A percentile compares a stretch with the other conserved stretches of the same genome.
phyloP scores from a whole-genome alignment of 2,329 filamentous ascomycete genomes.

The Clonostachys rosea region DNA sequence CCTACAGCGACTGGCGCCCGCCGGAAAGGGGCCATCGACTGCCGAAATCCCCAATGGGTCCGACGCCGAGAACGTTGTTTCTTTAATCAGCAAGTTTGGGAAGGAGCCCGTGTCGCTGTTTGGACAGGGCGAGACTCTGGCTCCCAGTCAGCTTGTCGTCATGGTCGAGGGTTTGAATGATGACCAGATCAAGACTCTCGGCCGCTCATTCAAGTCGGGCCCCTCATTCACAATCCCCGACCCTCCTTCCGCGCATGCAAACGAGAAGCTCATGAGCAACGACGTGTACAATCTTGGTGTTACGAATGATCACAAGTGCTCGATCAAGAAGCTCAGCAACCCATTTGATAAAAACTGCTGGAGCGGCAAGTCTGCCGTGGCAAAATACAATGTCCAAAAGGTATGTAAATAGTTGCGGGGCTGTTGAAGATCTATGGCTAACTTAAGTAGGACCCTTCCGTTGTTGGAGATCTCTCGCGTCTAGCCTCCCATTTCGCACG shows the following conservation, averaged over 20 bases:
- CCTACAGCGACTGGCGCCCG: slow-evolving; percentile 48
- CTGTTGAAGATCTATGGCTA: slow-evolving; percentile 5
- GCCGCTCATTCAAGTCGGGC: slow-evolving; percentile 23
- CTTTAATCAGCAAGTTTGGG: slow-evolving; percentile 56
- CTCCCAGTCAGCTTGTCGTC: slow-evolving; percentile 52
- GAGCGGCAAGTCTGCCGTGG: slow-evolving; percentile 33
- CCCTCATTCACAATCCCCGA: slow-evolving; percentile 46
- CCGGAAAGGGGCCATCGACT: slow-evolving; percentile 40
- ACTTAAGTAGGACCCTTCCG: slow-evolving; percentile 27
- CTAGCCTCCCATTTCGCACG: slow-evolving; percentile 37
- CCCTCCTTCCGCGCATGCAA: slow-evolving; percentile 34
- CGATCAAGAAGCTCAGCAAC: slow-evolving; percentile 30
- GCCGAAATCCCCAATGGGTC: slow-evolving; percentile 36
- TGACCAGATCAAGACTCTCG: slow-evolving; percentile 37
- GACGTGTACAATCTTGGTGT: slow-evolving; percentile 33
- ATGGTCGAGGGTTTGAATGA: slow-evolving; percentile 51
- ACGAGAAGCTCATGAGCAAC: slow-evolving; percentile 32
- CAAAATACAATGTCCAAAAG: slow-evolving; percentile 37
- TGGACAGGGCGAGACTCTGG: slow-evolving; percentile 17
- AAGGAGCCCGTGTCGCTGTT: slow-evolving; percentile 48
- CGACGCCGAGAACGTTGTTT: slow-evolving; percentile 42
- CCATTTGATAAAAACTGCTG: slow-evolving; percentile 39
- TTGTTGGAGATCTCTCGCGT: slow-evolving; percentile 35
- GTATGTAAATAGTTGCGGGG: slow-evolving; percentile 16
- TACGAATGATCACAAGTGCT: slow-evolving; percentile 27